Percentiles rank a stretch among this genome's conserved stretches.
Conservation (phyloP, 2,329 filamentous ascomycete species). For the Hyphodiscus sp. region DNA sequence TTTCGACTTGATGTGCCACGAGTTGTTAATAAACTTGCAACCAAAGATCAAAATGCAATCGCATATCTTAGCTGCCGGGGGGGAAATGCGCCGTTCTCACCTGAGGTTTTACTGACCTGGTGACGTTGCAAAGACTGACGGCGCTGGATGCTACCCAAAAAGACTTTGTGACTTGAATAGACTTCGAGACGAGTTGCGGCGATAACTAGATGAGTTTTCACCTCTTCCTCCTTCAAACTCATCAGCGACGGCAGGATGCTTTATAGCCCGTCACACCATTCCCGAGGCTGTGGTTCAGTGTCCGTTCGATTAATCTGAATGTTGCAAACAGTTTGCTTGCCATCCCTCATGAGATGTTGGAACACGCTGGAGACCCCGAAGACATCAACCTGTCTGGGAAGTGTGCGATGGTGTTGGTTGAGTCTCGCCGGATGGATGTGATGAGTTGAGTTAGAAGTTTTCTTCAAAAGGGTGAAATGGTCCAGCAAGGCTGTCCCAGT, state of each 20-base stretch:
- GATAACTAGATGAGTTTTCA: conserved; percentile 10
- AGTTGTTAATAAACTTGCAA: not conserved
- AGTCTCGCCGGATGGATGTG: conserved; percentile 20
- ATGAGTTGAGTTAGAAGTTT: conserved; percentile 19
- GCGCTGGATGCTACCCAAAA: not conserved
- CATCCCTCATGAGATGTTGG: conserved; percentile 23
- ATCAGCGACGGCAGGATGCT: conserved; percentile 23
- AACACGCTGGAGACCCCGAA: conserved; percentile 12
- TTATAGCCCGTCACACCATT: conserved; percentile 29
- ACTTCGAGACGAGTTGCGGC: not conserved
- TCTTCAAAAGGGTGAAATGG: conserved; percentile 18
- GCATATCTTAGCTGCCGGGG: not conserved
- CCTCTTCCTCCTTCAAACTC: conserved; percentile 6
- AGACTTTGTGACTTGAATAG: not conserved
- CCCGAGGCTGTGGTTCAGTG: conserved; percentile 25
- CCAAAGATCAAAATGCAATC: not conserved
- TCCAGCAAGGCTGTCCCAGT: conserved; percentile 15
- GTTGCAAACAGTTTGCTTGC: conserved; percentile 22
- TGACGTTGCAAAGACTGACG: not conserved
- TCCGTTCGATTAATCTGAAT: conserved; percentile 22
- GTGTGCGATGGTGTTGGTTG: conserved; percentile 23
- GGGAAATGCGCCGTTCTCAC: not conserved
- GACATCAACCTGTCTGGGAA: conserved; percentile 17
- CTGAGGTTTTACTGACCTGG: not conserved
- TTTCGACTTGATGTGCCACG: not conserved